phyloP scores from a whole-genome alignment of 2,329 filamentous ascomycete genomes.

The Ploettnerulaceae sp. region DNA sequence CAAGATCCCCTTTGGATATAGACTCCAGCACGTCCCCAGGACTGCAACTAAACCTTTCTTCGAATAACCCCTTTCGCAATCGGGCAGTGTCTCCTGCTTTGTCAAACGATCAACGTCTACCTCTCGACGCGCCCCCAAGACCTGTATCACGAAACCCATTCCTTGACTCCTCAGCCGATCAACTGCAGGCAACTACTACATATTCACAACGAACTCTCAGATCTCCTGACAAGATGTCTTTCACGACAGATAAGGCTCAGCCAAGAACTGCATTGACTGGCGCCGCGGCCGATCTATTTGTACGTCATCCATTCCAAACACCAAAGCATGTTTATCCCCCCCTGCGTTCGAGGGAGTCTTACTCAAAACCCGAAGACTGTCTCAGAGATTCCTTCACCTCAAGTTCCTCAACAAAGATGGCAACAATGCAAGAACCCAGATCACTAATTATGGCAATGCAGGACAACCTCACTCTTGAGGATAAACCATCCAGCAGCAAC shows the following conservation, averaged over 20 bases:
- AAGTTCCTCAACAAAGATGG: background rate
- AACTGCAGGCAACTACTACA: constrained; percentile 9
- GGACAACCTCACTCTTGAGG: constrained; percentile 64
- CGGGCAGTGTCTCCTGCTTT: constrained; percentile 57
- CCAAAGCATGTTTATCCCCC: constrained; percentile 23
- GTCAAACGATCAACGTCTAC: constrained; percentile 45
- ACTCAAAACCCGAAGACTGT: background rate
- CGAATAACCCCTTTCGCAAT: constrained; percentile 79
- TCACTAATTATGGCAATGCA: constrained; percentile 39
- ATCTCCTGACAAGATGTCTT: constrained; percentile 47
- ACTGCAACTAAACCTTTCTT: constrained; percentile 59
- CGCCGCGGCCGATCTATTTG: constrained; percentile 68
- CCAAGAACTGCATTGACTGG: constrained; percentile 40
- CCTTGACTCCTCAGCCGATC: constrained; percentile 48
- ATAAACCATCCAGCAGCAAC: constrained; percentile 43
- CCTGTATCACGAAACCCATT: constrained; percentile 73
- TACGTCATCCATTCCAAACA: constrained; percentile 47
- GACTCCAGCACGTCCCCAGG: constrained; percentile 43
- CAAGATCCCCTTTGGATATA: constrained; percentile 28
- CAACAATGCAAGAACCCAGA: constrained; percentile 3
- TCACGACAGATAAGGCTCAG: constrained; percentile 36
- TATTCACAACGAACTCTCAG: constrained; percentile 9
- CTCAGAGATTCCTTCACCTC: too few species aligned
- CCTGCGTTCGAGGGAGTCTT: constrained; percentile 18
- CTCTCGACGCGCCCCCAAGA: constrained; percentile 52